Percentiles rank a stretch among this genome's conserved stretches.
Evolutionary conservation across 2,329 filamentous ascomycete genomes (phyloP).

Genomic region (Hymenoscyphus linearis): DNA sequence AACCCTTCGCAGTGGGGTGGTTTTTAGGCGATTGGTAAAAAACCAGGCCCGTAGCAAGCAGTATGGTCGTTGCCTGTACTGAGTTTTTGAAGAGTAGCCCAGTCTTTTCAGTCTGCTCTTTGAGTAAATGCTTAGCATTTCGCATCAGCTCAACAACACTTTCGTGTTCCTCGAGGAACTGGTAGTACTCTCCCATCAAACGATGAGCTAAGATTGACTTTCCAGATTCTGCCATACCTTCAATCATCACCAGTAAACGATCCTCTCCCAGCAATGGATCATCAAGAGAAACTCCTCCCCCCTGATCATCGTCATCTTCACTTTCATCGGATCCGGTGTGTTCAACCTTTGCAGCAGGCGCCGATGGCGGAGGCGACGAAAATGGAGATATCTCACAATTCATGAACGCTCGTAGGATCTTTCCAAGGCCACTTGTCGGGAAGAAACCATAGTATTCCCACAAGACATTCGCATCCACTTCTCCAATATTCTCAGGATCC

Average conservation of each 20-base stretch:
- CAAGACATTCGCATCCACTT: slow-evolving; percentile 74
- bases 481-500: slow-evolving; percentile 66
- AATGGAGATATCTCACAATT: slow-evolving; percentile 78
- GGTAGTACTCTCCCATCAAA: slow-evolving; percentile 76
- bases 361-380: slow-evolving; percentile 43
- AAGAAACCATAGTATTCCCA: slow-evolving; percentile 80
- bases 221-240: slow-evolving; percentile 57
- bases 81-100: slow-evolving; percentile 66
- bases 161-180: slow-evolving; percentile 80
- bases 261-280: slow-evolving; percentile 68
- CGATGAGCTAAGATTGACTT: slow-evolving; percentile 79
- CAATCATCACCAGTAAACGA: slow-evolving; percentile 72
- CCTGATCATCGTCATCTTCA: slow-evolving; percentile 52
- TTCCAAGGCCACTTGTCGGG: slow-evolving; percentile 74
- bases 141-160: slow-evolving; percentile 74
- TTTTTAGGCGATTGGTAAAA: slow-evolving; percentile 86
- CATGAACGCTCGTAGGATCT: slow-evolving; percentile 76
- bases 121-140: slow-evolving; percentile 60
- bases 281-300: slow-evolving; percentile 46
- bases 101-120: slow-evolving; percentile 57
- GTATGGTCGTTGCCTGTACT: slow-evolving; percentile 68
- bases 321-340: slow-evolving; percentile 42
- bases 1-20: slow-evolving; percentile 77
- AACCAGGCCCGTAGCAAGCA: slow-evolving; percentile 81
- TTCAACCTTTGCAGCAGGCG: slow-evolving; percentile 32